These are phyloP conservation scores for Globisporangium irregulare DNA, from an alignment of 352 stramenopile species.

Conservation along the genomic window DNA sequence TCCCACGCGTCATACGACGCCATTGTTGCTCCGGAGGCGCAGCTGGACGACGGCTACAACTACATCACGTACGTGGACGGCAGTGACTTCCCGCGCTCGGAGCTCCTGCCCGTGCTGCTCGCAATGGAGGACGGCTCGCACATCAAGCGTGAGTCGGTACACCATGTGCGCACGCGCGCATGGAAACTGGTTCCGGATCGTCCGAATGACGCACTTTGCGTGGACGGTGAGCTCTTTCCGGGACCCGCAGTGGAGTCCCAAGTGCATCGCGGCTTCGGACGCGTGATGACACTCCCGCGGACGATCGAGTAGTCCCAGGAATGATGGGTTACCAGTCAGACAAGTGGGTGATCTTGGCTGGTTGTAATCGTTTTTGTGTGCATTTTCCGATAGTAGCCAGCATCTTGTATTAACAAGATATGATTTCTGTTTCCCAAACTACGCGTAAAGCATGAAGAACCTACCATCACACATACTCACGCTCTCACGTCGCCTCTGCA, in stretches of 20 bases:
- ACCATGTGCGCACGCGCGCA: conserved; percentile 52
- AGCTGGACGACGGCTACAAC: conserved; percentile 62
- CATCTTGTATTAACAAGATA: neutral
- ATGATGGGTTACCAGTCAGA: neutral
- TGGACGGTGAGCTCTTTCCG: conserved; percentile 56
- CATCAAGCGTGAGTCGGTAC: conserved; percentile 35
- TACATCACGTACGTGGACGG: conserved; percentile 57
- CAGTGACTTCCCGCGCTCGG: conserved; percentile 25
- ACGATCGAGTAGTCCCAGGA: neutral
- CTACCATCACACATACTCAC: neutral
- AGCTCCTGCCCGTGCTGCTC: conserved; percentile 44
- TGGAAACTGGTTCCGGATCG: conserved; percentile 48
- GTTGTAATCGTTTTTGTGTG: neutral
- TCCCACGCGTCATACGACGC: conserved; percentile 51
- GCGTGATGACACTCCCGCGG: conserved; percentile 37
- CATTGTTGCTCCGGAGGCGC: conserved; percentile 39
- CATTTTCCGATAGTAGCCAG: neutral
- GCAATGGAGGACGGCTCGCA: conserved; percentile 51
- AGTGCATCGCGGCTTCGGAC: conserved; percentile 55
- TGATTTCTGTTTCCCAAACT: neutral
- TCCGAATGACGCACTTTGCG: conserved; percentile 43
- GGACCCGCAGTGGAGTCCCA: conserved; percentile 47
- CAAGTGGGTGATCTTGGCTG: neutral
- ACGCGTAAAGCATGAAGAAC: neutral
- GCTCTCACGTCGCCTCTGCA: neutral